Evolutionary conservation across 2,329 filamentous ascomycete species (phyloP), one percentile per base, ranked within the genome.

Genomic region (Alternaria sp.): DNA sequence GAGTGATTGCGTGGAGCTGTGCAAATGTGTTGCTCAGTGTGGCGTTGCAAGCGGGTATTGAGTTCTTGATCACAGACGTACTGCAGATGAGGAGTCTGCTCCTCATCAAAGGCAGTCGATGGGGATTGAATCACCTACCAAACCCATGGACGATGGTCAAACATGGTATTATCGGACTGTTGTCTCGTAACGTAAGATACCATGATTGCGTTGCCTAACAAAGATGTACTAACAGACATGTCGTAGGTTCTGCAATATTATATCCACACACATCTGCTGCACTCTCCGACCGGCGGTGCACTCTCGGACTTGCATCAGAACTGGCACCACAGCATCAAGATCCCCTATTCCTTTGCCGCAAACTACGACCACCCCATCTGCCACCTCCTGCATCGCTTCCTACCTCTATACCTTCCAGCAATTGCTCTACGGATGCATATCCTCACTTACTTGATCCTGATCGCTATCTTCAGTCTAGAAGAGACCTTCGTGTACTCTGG

Each of bases 191-290:
- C 72, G 84, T 88, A 75, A 74, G 81, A 73, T 49, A 8, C 5
- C 21, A 44, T 12, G 12, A 21, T 40, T n/a, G 26, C 15, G 40
- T 32, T 52, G 44, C 3, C 8, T 56, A 8, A 15, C 50, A 78
- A 46, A 51, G 9, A 5, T 63, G 69, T 50, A 47, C 56, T 65
- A 21, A 65, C 15, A 11, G 8, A 30, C 2, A 30, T 10, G 17
- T 15, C 30, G 4, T 17, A 92, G 82, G 72, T 88, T 7, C 75
- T 93, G 11, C 87, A 89, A 61, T 97, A 96, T 77, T 86, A 88
- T 70, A 84, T 93, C 69, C 93, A 97, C 80, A 89, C 91, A 55
- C 86, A 87, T 73, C 62, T 90, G 25, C 85, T 97, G 9, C 93
- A 97, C 80, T 79, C 74, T 0, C 69, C 77, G 0, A 66, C 50